Evolutionary conservation across 169 alveolate genomes (phyloP).

Genomic region (Babesia ovata): DNA sequence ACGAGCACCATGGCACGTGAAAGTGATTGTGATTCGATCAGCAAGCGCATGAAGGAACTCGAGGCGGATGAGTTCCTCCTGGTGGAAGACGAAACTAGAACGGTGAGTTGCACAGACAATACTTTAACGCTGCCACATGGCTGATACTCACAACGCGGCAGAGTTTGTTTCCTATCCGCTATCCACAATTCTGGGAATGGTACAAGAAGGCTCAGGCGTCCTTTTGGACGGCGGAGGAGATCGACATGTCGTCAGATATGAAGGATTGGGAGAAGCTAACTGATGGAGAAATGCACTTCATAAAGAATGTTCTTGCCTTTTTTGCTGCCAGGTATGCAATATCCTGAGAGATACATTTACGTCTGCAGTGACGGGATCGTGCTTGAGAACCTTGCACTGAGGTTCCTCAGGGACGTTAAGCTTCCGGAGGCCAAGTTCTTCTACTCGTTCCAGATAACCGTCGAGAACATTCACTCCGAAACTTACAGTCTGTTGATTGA

Average conservation of each 20-base stretch:
- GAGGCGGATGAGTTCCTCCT: constrained; percentile 51
- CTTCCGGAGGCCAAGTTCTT: constrained; percentile 96
- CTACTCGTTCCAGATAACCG: constrained; percentile 97
- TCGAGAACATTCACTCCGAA: constrained; percentile 98
- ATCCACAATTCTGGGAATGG: constrained; percentile 94
- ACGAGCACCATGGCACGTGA: background rate
- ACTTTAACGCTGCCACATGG: background rate
- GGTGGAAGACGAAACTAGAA: constrained; percentile 29
- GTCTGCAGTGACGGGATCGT: constrained; percentile 96
- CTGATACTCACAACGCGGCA: background rate
- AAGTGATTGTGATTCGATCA: background rate
- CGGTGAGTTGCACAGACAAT: constrained; percentile 6
- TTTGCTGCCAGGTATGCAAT: constrained; percentile 90
- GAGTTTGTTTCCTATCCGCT: constrained; percentile 84
- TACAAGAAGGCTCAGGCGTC: constrained; percentile 97
- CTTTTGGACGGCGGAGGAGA: constrained; percentile 99
- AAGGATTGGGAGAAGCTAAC: constrained; percentile 93
- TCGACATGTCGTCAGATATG: constrained; percentile 93
- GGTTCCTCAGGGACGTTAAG: constrained; percentile 93
- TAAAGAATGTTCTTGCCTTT: constrained; percentile 94
- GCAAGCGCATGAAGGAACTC: constrained; percentile 48
- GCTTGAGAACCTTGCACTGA: constrained; percentile 94
- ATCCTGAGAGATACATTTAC: background rate
- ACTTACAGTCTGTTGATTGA: constrained; percentile 91
- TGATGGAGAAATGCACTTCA: constrained; percentile 91